phyloP scores from a whole-genome alignment of 1,284 basidiomycete genomes.

The Tremellales sp. region DNA sequence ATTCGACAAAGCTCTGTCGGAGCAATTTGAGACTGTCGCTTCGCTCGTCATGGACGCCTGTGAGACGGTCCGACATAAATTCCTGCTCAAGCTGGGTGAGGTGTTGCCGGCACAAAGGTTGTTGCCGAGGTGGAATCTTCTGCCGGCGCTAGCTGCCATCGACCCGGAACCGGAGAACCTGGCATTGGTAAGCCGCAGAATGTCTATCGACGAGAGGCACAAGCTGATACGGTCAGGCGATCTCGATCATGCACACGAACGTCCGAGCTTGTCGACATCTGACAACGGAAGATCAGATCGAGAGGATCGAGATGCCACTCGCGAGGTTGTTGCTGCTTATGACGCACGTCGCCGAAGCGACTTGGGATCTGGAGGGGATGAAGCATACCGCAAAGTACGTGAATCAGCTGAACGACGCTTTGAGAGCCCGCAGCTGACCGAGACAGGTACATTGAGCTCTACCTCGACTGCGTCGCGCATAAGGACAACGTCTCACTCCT shows the following conservation, averaged over 20 bases:
- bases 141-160: constrained; percentile 82
- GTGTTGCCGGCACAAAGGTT: constrained; percentile 63
- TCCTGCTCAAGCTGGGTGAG: constrained; percentile 69
- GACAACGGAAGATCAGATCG: constrained; percentile 55
- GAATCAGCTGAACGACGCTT: too few relatives aligned
- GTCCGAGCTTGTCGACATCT: constrained; percentile 10
- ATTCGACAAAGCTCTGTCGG: constrained; percentile 61
- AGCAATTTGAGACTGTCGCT: constrained; percentile 66
- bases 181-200: constrained; percentile 17
- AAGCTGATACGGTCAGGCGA: constrained; percentile 20
- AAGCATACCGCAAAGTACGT: constrained; percentile 68
- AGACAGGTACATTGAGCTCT: constrained; percentile 80
- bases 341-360: constrained; percentile 90
- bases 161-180: constrained; percentile 81
- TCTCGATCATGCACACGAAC: constrained; percentile 16
- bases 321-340: constrained; percentile 80
- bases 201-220: not conserved
- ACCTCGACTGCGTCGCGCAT: constrained; percentile 69
- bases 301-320: constrained; percentile 74
- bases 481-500: constrained; percentile 77
- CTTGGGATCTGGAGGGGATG: constrained; percentile 55
- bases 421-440: not conserved
- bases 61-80: constrained; percentile 74
- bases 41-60: constrained; percentile 64
- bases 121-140: constrained; percentile 68